Evolutionary conservation across 2,329 filamentous ascomycete genomes (phyloP), one percentile per base, ranked within the genome.

Genomic region (Fusarium mexicanum): DNA sequence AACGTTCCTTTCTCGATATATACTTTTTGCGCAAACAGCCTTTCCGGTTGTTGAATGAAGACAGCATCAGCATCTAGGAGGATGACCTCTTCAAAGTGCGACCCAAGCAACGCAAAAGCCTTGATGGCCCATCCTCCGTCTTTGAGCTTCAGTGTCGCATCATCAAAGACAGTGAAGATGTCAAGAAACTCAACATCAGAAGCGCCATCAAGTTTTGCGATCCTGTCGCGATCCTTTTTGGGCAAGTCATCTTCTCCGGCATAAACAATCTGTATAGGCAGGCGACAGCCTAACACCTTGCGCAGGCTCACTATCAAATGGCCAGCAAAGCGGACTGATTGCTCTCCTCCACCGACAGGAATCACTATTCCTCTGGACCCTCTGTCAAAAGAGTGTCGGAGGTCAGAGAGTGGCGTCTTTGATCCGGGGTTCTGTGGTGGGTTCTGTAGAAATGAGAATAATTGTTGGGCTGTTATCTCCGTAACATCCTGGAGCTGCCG

Each of bases 51-150:
- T 53, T 83, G 82, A 10, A 84, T 50, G 46, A 85, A 83, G 1
- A 85, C 81, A 2, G 79, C 78, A 61, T 85, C 83, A 5, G 83
- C 78, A 61, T 85, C 83, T 16, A 84, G 41, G 5, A 84, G 72
- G 6, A 85, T 79, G 8, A 81, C 81, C 40, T 84, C 69, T n/a
- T 82, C 81, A 53, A 82, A 84, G 1, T 47, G 69, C 3, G 80
- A 81, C 18, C 79, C 80, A 14, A 85, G 77, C 5, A 79, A 73
- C 8, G 83, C 83, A 57, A 85, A 85, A 1, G 81, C 71, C 60
- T 85, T 85, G 61, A 84, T 81, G 16, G 83, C 83, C 81, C 83
- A 84, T 3, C 78, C 78, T 3, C 78, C 79, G 3, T 77, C 65
- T n/a, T 66, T 60, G 4, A 83, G 75, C 11, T 75, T 73, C 47